Percentiles rank a stretch among this genome's conserved stretches.
Evolutionary conservation across 1,284 basidiomycete genomes (phyloP).

Genomic region (Moesziomyces globuligerus): DNA sequence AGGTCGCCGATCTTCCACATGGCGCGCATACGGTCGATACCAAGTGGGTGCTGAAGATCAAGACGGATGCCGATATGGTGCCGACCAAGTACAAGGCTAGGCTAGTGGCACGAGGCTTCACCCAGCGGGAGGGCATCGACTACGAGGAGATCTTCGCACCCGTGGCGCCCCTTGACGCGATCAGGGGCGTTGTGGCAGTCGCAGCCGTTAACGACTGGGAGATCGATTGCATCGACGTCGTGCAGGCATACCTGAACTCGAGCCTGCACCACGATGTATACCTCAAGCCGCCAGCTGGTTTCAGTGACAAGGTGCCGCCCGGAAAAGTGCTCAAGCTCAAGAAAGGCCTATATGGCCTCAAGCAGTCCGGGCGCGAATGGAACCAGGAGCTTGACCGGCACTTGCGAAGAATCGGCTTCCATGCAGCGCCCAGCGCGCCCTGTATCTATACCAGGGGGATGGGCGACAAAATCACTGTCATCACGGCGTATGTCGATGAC

Average conservation of each 20-base stretch:
- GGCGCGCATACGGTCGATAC: background rate
- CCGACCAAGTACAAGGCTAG: constrained; percentile 2
- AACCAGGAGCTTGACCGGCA: background rate
- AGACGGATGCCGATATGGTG: background rate
- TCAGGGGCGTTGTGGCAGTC: background rate
- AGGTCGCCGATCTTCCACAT: background rate
- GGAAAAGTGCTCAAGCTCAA: background rate
- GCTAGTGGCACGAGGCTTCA: constrained; percentile 8
- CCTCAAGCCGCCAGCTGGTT: background rate
- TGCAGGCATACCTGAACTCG: background rate
- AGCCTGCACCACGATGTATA: background rate
- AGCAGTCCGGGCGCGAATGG: constrained; percentile 9
- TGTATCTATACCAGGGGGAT: background rate
- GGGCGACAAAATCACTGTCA: background rate
- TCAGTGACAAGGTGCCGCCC: background rate
- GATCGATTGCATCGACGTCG: background rate
- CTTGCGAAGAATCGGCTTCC: background rate
- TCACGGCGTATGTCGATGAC: background rate
- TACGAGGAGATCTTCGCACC: constrained; percentile 6
- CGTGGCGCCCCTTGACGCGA: background rate
- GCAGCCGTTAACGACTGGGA: background rate
- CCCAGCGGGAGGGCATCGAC: constrained; percentile 5
- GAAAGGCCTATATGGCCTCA: background rate
- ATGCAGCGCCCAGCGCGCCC: background rate
- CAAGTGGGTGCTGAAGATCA: background rate